These are phyloP conservation scores for Coniella vitis DNA, from an alignment of 2,329 filamentous ascomycete species.

Conservation along the genomic window DNA sequence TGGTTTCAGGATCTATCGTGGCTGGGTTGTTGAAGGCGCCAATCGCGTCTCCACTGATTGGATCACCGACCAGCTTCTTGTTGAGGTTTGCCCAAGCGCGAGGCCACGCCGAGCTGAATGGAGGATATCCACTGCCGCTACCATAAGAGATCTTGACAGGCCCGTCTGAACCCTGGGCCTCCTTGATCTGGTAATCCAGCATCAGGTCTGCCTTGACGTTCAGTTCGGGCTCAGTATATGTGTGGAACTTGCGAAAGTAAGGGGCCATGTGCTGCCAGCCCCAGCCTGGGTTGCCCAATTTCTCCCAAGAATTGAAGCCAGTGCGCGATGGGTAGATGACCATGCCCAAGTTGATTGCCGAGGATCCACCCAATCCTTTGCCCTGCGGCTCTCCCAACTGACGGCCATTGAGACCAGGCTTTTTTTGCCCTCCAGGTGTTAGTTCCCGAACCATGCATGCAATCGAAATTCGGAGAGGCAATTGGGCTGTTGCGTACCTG, in stretches of 20 bases:
- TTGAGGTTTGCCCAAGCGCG: slow-evolving; percentile 26
- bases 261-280: slow-evolving; percentile 22
- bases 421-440: slow-evolving; percentile 17
- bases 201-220: slow-evolving; percentile 23
- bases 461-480: background rate
- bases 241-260: slow-evolving; percentile 30
- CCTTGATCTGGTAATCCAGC: slow-evolving; percentile 24
- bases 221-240: slow-evolving; percentile 22
- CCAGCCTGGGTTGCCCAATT: slow-evolving; percentile 24
- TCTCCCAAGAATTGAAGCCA: slow-evolving; percentile 24
- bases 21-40: slow-evolving; percentile 13
- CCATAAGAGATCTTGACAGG: slow-evolving; percentile 31
- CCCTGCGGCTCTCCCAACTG: slow-evolving; percentile 3
- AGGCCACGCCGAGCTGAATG: slow-evolving; percentile 30
- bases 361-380: slow-evolving; percentile 7
- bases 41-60: slow-evolving; percentile 3
- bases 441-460: background rate
- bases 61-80: slow-evolving; percentile 8
- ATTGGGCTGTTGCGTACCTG: background rate
- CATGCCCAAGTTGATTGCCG: slow-evolving; percentile 23
- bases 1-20: slow-evolving; percentile 13
- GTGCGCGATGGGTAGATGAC: slow-evolving; percentile 22
- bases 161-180: slow-evolving; percentile 24
- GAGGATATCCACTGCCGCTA: slow-evolving; percentile 25
- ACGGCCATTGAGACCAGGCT: slow-evolving; percentile 16